Conservation (phyloP, 2,329 filamentous ascomycete species). For the Exophiala viscosa region DNA sequence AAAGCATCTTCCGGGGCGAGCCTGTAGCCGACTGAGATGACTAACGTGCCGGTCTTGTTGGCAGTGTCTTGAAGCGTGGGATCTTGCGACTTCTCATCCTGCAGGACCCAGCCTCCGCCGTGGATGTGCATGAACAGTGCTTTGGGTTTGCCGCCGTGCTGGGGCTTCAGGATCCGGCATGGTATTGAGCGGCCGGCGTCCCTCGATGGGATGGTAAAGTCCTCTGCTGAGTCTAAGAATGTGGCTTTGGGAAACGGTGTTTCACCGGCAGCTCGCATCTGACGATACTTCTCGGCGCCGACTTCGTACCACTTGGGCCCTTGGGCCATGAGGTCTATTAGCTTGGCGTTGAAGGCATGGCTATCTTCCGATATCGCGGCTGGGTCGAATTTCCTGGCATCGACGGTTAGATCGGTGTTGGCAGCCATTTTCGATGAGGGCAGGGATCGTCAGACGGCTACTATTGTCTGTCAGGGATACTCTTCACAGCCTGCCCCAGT, state of each 20-base stretch:
- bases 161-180: slow-evolving; percentile 51
- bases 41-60: slow-evolving; percentile 46
- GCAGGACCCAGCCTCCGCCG: slow-evolving; percentile 46
- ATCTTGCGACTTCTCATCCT: slow-evolving; percentile 41
- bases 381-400: slow-evolving; percentile 21
- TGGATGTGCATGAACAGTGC: slow-evolving; percentile 56
- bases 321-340: slow-evolving; percentile 35
- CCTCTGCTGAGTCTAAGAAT: slow-evolving; percentile 45
- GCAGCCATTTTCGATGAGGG: slow-evolving; percentile 8
- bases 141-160: slow-evolving; percentile 35
- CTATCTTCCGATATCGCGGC: slow-evolving; percentile 24
- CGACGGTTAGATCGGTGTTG: slow-evolving; percentile 16
- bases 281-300: slow-evolving; percentile 52
- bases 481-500: no score
- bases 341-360: slow-evolving; percentile 25
- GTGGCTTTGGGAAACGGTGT: slow-evolving; percentile 48
- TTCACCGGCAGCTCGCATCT: slow-evolving; percentile 53
- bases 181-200: slow-evolving; percentile 51
- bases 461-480: not conserved
- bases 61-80: slow-evolving; percentile 49
- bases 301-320: slow-evolving; percentile 52
- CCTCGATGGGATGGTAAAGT: slow-evolving; percentile 51
- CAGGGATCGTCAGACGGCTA: no score
- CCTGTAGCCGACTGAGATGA: slow-evolving; percentile 57
- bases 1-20: slow-evolving; percentile 59